These are phyloP conservation scores for Xylaria multiplex DNA, from an alignment of 2,329 filamentous ascomycete species.

Conservation along the genomic window DNA sequence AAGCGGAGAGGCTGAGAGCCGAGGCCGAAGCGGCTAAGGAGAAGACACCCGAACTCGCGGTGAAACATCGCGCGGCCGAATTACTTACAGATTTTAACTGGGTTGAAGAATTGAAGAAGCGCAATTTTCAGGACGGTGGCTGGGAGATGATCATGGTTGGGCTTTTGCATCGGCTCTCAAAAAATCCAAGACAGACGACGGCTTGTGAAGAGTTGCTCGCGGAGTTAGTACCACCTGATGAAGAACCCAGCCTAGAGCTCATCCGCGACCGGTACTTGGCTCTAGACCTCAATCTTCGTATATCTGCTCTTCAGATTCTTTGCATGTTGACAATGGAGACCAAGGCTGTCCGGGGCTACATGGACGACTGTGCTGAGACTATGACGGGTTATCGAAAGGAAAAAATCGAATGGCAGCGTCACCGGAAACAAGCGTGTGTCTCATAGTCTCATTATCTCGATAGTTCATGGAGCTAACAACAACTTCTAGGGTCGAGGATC, in stretches of 20 bases:
- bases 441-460: neutral
- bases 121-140: slow-evolving; percentile 86
- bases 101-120: slow-evolving; percentile 83
- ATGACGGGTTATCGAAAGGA: slow-evolving; percentile 97
- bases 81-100: slow-evolving; percentile 80
- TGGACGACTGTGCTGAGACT: slow-evolving; percentile 90
- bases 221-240: slow-evolving; percentile 80
- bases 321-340: slow-evolving; percentile 88
- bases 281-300: slow-evolving; percentile 84
- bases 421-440: slow-evolving; percentile 73
- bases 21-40: slow-evolving; percentile 65
- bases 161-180: slow-evolving; percentile 84
- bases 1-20: slow-evolving; percentile 74
- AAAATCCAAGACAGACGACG: slow-evolving; percentile 74
- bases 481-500: slow-evolving; percentile 70
- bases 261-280: slow-evolving; percentile 76
- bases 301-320: slow-evolving; percentile 83
- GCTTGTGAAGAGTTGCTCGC: slow-evolving; percentile 81
- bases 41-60: slow-evolving; percentile 58
- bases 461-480: slow-evolving; percentile 30
- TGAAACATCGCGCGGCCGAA: slow-evolving; percentile 77
- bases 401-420: slow-evolving; percentile 90
- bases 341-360: slow-evolving; percentile 84
- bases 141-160: slow-evolving; percentile 94
- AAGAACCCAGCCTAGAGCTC: slow-evolving; percentile 79